Conservation (phyloP, 2,329 filamentous ascomycete genomes). For the Zopfia rhizophila region DNA sequence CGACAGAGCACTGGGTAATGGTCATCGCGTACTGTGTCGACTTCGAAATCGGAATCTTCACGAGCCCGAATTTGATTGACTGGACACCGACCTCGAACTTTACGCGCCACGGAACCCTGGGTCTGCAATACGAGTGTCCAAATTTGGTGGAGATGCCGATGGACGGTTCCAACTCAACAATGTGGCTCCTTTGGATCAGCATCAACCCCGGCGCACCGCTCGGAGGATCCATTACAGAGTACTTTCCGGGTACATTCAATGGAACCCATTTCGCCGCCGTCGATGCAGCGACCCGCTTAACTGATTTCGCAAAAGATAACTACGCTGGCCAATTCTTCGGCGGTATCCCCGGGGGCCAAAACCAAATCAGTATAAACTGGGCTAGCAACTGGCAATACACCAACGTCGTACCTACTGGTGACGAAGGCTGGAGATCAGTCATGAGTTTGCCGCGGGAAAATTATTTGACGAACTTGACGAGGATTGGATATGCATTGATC, state of each 20-base stretch:
- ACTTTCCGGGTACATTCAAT: constrained; percentile 70
- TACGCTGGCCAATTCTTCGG: constrained; percentile 68
- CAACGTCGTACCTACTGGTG: constrained; percentile 63
- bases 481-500: constrained; percentile 64
- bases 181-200: constrained; percentile 61
- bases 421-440: constrained; percentile 64
- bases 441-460: constrained; percentile 65
- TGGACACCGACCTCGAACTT: constrained; percentile 71
- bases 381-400: constrained; percentile 70
- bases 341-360: constrained; percentile 52
- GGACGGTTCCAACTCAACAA: constrained; percentile 52
- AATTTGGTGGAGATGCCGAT: constrained; percentile 69
- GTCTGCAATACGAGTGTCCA: constrained; percentile 71
- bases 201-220: constrained; percentile 68
- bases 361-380: constrained; percentile 65
- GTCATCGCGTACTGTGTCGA: constrained; percentile 65
- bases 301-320: constrained; percentile 64
- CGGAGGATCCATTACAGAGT: constrained; percentile 66
- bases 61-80: constrained; percentile 66
- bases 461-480: constrained; percentile 62
- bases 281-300: constrained; percentile 55
- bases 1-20: constrained; percentile 65
- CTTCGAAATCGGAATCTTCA: constrained; percentile 69
- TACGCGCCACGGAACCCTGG: constrained; percentile 62
- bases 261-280: constrained; percentile 68